These are phyloP conservation scores for Diaporthe citrichinensis DNA, from an alignment of 2,329 filamentous ascomycete genomes.

Conservation along the genomic window DNA sequence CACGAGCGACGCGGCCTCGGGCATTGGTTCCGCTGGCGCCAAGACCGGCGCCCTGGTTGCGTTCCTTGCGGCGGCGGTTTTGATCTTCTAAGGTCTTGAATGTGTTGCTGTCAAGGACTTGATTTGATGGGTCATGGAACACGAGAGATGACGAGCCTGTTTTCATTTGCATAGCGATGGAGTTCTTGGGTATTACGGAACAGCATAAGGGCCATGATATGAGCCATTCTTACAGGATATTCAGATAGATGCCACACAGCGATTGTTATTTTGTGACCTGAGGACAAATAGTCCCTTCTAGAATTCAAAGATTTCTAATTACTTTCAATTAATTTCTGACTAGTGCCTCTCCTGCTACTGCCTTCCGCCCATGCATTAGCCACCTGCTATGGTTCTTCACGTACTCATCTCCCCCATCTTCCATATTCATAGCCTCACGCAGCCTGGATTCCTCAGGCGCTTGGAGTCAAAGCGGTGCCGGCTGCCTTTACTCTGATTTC, in stretches of 20 bases:
- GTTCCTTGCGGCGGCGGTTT: constrained; percentile 58
- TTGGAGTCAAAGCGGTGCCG: background rate
- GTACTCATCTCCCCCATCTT: background rate
- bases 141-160: constrained; percentile 11
- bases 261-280: background rate
- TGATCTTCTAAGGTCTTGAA: constrained; percentile 51
- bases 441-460: background rate
- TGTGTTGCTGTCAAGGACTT: background rate
- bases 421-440: background rate
- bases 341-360: background rate
- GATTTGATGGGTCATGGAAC: background rate
- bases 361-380: constrained; percentile 1
- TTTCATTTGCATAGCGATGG: constrained; percentile 48
- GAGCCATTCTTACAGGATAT: background rate
- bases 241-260: background rate
- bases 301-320: constrained; percentile 3
- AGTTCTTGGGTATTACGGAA: constrained; percentile 43
- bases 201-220: constrained; percentile 2
- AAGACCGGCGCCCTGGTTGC: constrained; percentile 58
- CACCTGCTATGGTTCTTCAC: constrained; percentile 1
- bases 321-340: background rate
- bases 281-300: background rate
- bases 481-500: too few species aligned
- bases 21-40: constrained; percentile 33
- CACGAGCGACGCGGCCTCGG: constrained; percentile 40